Evolutionary conservation across 2,329 filamentous ascomycete species (phyloP).

Genomic region (Cladophialophora yegresii): DNA sequence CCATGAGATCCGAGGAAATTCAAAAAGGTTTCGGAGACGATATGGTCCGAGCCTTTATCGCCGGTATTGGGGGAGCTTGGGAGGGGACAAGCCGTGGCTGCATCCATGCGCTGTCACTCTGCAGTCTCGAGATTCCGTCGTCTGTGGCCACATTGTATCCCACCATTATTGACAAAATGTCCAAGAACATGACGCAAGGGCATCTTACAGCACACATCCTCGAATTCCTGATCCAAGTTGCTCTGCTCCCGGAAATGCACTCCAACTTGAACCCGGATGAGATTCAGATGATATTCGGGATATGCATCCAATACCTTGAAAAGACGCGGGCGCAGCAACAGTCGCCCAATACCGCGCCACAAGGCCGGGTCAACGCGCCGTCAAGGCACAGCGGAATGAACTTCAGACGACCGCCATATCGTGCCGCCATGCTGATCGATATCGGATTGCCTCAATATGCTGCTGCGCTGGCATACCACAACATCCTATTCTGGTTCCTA

Average conservation of each 20-base stretch:
- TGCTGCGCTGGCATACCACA: slow-evolving; percentile 88
- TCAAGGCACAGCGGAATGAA: slow-evolving; percentile 33
- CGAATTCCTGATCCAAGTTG: slow-evolving; percentile 89
- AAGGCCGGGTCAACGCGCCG: slow-evolving; percentile 34
- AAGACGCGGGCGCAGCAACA: slow-evolving; percentile 67
- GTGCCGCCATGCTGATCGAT: slow-evolving; percentile 49
- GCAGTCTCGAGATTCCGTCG: slow-evolving; percentile 87
- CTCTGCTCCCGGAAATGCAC: slow-evolving; percentile 79
- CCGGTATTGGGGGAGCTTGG: slow-evolving; percentile 71
- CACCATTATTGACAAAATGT: slow-evolving; percentile 87
- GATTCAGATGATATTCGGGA: slow-evolving; percentile 90
- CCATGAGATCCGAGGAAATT: slow-evolving; percentile 70
- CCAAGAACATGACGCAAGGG: slow-evolving; percentile 90
- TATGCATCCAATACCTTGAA: slow-evolving; percentile 90
- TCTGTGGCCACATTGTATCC: slow-evolving; percentile 84
- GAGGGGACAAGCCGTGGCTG: slow-evolving; percentile 88
- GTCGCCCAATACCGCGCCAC: slow-evolving; percentile 39
- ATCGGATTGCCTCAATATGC: slow-evolving; percentile 91
- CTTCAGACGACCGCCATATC: slow-evolving; percentile 32
- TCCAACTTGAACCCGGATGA: slow-evolving; percentile 89
- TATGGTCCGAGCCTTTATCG: slow-evolving; percentile 80
- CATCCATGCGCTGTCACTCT: slow-evolving; percentile 91
- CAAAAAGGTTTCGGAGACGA: slow-evolving; percentile 72
- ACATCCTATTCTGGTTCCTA: slow-evolving; percentile 96
- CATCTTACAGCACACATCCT: slow-evolving; percentile 91